phyloP scores from a whole-genome alignment of 1,284 basidiomycete species.

The Cutaneotrichosporon sp. region DNA sequence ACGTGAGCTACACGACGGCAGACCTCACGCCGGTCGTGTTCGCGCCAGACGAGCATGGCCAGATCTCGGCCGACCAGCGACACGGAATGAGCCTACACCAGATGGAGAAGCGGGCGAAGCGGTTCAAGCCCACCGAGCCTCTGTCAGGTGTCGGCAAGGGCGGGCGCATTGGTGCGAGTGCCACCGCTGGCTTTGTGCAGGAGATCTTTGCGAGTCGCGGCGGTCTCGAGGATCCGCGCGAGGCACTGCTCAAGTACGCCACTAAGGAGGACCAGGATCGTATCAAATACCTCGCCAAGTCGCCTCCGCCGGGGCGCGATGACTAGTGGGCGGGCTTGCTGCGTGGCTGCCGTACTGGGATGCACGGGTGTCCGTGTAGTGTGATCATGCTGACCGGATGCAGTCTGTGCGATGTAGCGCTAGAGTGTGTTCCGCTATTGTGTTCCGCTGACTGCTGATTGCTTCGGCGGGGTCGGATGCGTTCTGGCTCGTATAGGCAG shows the following conservation, averaged over 20 bases:
- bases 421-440: background rate
- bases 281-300: slow-evolving; percentile 9
- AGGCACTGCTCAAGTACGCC: slow-evolving; percentile 93
- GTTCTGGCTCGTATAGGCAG: too few species aligned
- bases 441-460: background rate
- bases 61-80: slow-evolving; percentile 83
- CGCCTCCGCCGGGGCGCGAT: slow-evolving; percentile 8
- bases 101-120: slow-evolving; percentile 76
- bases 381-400: background rate
- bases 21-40: slow-evolving; percentile 71
- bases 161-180: slow-evolving; percentile 90
- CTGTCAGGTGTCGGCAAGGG: slow-evolving; percentile 87
- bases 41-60: slow-evolving; percentile 73
- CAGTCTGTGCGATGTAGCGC: too few species aligned
- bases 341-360: background rate
- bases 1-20: slow-evolving; percentile 77
- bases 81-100: slow-evolving; percentile 72
- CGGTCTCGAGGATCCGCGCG: slow-evolving; percentile 82
- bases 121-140: slow-evolving; percentile 84
- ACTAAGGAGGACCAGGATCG: slow-evolving; percentile 60
- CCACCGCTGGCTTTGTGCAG: slow-evolving; percentile 91
- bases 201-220: slow-evolving; percentile 63
- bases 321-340: background rate
- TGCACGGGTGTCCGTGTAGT: background rate
- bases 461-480: background rate